phyloP scores from a whole-genome alignment of 352 stramenopile genomes.

The Pythium scleroteichum region DNA sequence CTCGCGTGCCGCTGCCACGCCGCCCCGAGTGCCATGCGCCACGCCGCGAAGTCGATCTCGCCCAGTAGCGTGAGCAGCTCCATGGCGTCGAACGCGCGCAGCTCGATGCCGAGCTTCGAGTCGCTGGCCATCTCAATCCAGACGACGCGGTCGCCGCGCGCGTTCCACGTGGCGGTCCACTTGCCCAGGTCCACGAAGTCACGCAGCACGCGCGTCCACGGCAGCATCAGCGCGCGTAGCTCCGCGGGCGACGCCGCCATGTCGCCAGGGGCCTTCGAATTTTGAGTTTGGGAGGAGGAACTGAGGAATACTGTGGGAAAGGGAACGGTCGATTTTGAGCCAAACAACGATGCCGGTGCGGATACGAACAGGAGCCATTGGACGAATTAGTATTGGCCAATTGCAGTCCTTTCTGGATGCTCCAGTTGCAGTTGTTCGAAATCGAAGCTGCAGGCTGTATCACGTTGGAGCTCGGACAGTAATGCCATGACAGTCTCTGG shows the following conservation, averaged over 20 bases:
- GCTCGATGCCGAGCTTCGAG: conserved; percentile 9
- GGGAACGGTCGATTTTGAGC: not conserved
- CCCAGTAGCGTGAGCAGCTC: conserved; percentile 19
- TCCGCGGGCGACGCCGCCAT: not conserved
- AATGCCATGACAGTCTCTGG: too few relatives aligned
- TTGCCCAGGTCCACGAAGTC: conserved; percentile 18
- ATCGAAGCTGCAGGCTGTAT: too few relatives aligned
- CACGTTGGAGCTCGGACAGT: too few relatives aligned
- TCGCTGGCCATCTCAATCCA: conserved; percentile 15
- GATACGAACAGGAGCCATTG: too few relatives aligned
- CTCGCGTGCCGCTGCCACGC: conserved; percentile 7
- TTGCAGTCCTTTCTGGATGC: too few relatives aligned
- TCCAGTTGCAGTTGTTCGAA: too few relatives aligned
- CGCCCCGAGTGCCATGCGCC: conserved; percentile 1
- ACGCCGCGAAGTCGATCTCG: conserved; percentile 16
- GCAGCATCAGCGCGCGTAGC: conserved; percentile 17
- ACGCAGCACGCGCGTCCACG: conserved; percentile 18
- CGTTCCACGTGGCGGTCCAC: conserved; percentile 14
- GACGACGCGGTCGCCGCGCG: conserved; percentile 7
- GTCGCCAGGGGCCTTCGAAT: not conserved
- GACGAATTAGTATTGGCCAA: too few relatives aligned
- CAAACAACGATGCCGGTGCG: too few relatives aligned
- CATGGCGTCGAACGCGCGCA: conserved; percentile 17
- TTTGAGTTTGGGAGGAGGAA: not conserved
- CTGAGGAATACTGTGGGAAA: not conserved